Evolutionary conservation across 2,329 filamentous ascomycete genomes (phyloP).

Genomic region (Nemania sp.): DNA sequence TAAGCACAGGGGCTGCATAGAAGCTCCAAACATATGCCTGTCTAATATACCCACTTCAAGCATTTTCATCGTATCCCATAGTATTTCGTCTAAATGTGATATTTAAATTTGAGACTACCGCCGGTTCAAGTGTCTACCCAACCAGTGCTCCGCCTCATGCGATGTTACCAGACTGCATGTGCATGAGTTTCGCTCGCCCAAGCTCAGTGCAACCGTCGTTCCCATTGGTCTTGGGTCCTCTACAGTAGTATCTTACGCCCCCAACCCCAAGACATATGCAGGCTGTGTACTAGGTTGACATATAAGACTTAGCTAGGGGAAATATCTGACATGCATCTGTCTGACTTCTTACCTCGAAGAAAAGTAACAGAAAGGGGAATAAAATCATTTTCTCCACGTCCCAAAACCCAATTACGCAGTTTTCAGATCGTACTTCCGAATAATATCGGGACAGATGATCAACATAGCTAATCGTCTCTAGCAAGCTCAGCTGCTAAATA

Average conservation of each 20-base stretch:
- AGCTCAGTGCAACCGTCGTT: slow-evolving; percentile 7
- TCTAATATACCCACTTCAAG: not conserved
- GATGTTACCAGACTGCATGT: slow-evolving; percentile 6
- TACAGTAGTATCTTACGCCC: too few relatives aligned
- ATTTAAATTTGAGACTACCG: too few relatives aligned
- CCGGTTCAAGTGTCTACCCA: not conserved
- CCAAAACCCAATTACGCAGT: not conserved
- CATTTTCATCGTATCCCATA: not conserved
- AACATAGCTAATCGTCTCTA: too few relatives aligned
- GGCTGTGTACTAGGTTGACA: too few relatives aligned
- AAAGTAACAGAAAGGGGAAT: not conserved
- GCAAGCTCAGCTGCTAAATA: not conserved
- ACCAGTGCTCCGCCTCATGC: slow-evolving; percentile 16
- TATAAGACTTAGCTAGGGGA: not conserved
- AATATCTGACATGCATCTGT: not conserved
- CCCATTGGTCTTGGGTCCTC: slow-evolving; percentile 8
- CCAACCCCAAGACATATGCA: too few relatives aligned
- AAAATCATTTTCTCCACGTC: not conserved
- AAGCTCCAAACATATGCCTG: too few relatives aligned
- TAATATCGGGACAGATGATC: too few relatives aligned
- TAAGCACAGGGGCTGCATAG: too few relatives aligned
- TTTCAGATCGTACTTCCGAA: not conserved
- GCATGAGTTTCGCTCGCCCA: not conserved
- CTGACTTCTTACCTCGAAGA: not conserved
- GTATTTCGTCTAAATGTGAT: too few relatives aligned